phyloP scores from a whole-genome alignment of 139 green algal genomes.

The Diplosphaera chodatii region DNA sequence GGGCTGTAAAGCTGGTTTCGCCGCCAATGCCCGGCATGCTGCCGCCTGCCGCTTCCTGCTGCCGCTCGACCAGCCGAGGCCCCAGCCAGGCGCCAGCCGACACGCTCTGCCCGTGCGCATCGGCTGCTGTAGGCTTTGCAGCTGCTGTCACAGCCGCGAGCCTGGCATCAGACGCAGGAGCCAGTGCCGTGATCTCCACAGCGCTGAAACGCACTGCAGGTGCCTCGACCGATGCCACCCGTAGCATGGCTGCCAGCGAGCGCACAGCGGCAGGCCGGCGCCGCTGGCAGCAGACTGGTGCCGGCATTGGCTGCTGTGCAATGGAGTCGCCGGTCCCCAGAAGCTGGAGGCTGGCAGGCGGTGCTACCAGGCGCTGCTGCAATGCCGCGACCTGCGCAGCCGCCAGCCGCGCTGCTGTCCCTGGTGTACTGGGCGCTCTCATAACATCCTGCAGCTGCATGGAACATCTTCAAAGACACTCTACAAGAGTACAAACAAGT shows the following conservation, averaged over 20 bases:
- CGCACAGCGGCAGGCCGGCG: background rate
- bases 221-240: constrained; percentile 21
- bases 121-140: background rate
- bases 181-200: background rate
- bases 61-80: constrained; percentile 1
- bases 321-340: background rate
- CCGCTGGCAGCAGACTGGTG: no score
- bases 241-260: constrained; percentile 8
- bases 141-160: background rate
- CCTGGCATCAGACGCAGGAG: background rate
- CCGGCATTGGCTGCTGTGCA: background rate
- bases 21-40: background rate
- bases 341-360: background rate
- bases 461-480: no score
- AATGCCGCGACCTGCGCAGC: background rate
- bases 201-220: background rate
- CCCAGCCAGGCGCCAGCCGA: constrained; percentile 4
- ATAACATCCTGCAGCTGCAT: background rate
- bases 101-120: constrained; percentile 11
- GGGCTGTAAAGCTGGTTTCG: no score
- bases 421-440: background rate
- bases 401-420: background rate
- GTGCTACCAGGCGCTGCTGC: background rate
- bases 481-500: no score
- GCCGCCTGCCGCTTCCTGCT: background rate